phyloP scores from a whole-genome alignment of 2,329 filamentous ascomycete genomes.

The Trichoderma endophyticum region DNA sequence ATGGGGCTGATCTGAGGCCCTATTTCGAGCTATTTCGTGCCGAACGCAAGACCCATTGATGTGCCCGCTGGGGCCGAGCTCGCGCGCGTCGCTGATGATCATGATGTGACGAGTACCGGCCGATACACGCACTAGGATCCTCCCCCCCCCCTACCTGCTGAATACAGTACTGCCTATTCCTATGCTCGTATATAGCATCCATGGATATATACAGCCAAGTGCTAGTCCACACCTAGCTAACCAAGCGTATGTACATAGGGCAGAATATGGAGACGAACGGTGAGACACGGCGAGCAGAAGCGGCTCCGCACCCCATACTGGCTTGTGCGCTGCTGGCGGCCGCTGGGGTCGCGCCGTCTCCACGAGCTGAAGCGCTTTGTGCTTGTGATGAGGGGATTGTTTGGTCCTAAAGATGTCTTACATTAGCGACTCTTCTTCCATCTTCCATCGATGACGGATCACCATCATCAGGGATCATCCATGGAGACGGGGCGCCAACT shows the following conservation, averaged over 20 bases:
- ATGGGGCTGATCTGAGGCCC: slow-evolving; percentile 16
- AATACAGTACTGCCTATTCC: not conserved
- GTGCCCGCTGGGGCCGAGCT: slow-evolving; percentile 14
- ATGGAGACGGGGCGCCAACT: slow-evolving; percentile 8
- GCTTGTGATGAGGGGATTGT: slow-evolving; percentile 10
- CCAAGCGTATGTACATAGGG: not conserved
- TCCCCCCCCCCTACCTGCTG: not conserved
- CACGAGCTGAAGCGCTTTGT: not conserved
- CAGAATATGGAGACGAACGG: slow-evolving; percentile 16
- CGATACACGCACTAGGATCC: slow-evolving; percentile 1
- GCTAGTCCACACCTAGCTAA: not conserved
- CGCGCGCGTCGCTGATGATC: slow-evolving; percentile 15
- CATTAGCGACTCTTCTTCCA: slow-evolving; percentile 6
- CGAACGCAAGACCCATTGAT: slow-evolving; percentile 17
- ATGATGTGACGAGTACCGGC: slow-evolving; percentile 16
- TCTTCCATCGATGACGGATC: not conserved
- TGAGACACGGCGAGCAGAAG: slow-evolving; percentile 18
- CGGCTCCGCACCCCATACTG: slow-evolving; percentile 19
- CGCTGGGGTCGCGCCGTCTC: slow-evolving; percentile 5
- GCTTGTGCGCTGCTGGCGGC: slow-evolving; percentile 15
- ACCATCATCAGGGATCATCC: slow-evolving; percentile 12
- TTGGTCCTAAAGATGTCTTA: slow-evolving; percentile 15
- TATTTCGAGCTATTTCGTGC: slow-evolving; percentile 14
- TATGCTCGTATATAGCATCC: not conserved
- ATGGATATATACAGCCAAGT: not conserved